Percentiles rank a stretch among this genome's conserved stretches.
Conservation (phyloP, 371 early-diverging fungal species). For the Mucor velutinosus region DNA sequence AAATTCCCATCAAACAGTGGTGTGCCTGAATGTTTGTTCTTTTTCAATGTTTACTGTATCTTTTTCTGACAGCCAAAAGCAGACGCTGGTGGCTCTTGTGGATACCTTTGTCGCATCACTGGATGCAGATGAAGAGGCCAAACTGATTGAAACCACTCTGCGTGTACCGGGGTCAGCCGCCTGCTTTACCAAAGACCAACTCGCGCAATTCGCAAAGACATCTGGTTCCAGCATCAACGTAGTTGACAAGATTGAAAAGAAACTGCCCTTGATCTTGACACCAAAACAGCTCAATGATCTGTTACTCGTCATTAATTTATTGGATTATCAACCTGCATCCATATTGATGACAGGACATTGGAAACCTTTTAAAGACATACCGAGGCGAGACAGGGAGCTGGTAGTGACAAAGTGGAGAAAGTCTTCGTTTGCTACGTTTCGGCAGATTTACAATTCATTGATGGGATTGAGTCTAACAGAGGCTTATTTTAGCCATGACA, state of each 20-base stretch:
- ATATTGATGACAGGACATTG: conserved; percentile 7
- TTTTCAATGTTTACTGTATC: neutral
- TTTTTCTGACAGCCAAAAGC: conserved; percentile 6
- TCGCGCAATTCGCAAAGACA: neutral
- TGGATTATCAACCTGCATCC: neutral
- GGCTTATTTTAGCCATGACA: neutral
- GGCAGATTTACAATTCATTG: neutral
- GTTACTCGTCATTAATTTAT: neutral
- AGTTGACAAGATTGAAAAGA: conserved; percentile 1
- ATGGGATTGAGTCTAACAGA: neutral
- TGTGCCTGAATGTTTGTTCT: neutral
- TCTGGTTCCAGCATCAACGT: conserved; percentile 6
- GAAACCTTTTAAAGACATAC: conserved; percentile 1
- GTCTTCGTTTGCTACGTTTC: conserved; percentile 9
- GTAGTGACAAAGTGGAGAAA: conserved; percentile 9
- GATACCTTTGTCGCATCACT: conserved; percentile 47
- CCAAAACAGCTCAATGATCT: neutral
- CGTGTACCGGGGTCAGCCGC: neutral
- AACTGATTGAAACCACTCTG: conserved; percentile 9
- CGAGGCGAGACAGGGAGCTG: neutral
- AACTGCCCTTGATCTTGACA: neutral
- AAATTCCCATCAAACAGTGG: neutral
- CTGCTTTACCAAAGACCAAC: neutral
- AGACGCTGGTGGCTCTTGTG: conserved; percentile 37
- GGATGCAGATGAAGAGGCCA: conserved; percentile 22